Evolutionary conservation across 352 stramenopile genomes (phyloP).

Genomic region (Pythium guiyangense): DNA sequence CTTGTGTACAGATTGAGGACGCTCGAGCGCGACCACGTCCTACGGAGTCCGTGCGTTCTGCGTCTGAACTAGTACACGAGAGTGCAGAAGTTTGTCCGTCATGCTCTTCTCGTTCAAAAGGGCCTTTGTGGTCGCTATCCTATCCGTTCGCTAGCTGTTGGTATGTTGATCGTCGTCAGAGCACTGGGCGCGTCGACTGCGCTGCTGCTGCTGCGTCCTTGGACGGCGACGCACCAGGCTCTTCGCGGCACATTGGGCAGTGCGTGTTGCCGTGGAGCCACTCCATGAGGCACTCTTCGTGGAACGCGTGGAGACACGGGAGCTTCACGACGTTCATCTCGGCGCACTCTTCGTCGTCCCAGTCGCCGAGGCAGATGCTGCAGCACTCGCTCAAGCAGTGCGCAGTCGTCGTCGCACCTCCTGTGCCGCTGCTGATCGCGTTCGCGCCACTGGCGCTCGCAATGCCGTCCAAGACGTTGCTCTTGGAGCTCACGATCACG

Average conservation of each 20-base stretch:
- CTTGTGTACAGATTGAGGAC: too few species aligned
- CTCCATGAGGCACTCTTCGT: constrained; percentile 85
- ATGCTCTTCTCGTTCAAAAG: too few species aligned
- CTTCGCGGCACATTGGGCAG: constrained; percentile 84
- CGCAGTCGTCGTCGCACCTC: constrained; percentile 8
- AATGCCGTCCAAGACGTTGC: constrained; percentile 43
- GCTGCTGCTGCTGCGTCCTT: neutral
- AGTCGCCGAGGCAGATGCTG: constrained; percentile 81
- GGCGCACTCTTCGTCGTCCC: constrained; percentile 75
- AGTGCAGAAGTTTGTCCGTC: too few species aligned
- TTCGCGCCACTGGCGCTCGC: neutral
- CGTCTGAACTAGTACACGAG: too few species aligned
- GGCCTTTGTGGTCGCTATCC: too few species aligned
- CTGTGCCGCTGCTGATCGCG: neutral
- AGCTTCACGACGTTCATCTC: constrained; percentile 83
- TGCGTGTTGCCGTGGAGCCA: constrained; percentile 80
- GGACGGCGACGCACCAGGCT: constrained; percentile 27
- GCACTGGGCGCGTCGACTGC: too few species aligned
- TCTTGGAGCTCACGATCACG: constrained; percentile 70
- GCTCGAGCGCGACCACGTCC: too few species aligned
- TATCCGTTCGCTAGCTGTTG: too few species aligned
- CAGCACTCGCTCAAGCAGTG: constrained; percentile 70
- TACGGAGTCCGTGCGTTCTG: too few species aligned
- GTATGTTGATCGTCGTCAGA: too few species aligned
- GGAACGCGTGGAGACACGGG: constrained; percentile 79